Base-by-base conservation (phyloP, 2,329 filamentous ascomycete species). In the Neopestalotiopsis rosae region DNA sequence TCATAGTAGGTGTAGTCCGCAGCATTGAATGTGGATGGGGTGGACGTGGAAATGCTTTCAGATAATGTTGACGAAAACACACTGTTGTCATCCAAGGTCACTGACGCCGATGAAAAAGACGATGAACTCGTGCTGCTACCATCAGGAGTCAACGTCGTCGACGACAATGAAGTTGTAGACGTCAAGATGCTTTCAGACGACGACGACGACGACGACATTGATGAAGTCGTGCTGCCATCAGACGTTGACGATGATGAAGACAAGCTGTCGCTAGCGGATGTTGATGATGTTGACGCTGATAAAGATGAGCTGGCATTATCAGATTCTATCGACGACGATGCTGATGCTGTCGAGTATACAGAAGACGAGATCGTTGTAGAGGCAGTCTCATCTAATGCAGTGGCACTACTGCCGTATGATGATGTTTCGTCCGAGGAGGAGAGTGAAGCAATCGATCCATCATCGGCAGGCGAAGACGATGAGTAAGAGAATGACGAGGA, bases 1-100 rank as follows among this genome's bases (percentile, higher is more conserved):
- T 66, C 63, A 57, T 66, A 66, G 30, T 58, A 66, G n/a, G 63
- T 66, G 24, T 66, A 66, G 49, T 66, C 63, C 30, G 63, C 63
- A 10, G 45, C 24, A 58, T 66, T 57, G 30, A 66, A 56, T 6
- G 63, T 65, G 24, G 49, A 30, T 13, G 49, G 20, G 42, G 45
- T n/a, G 20, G 58, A 61, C 13, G 24, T 61, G 30, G 58, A 61
- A 61, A 17, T 30, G 30, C 58, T 61, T 28, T 28, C 52, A 57
- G 52, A 57, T 12, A n/a, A 28, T 57, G 52, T 57, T 13, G 52
- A 57, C 52, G 52, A 57, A 57, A n/a, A 28, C 24, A 28, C 24
- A 28, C 24, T 28, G 24, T 3, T 57, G 52, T 57, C 52, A 12
- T 57, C 52, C 52, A n/a, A 57, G 52, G 17, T 57, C 17, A 57